These are phyloP conservation scores for Chalaropsis ovoidea DNA, from an alignment of 2,329 filamentous ascomycete species.

Conservation along the genomic window DNA sequence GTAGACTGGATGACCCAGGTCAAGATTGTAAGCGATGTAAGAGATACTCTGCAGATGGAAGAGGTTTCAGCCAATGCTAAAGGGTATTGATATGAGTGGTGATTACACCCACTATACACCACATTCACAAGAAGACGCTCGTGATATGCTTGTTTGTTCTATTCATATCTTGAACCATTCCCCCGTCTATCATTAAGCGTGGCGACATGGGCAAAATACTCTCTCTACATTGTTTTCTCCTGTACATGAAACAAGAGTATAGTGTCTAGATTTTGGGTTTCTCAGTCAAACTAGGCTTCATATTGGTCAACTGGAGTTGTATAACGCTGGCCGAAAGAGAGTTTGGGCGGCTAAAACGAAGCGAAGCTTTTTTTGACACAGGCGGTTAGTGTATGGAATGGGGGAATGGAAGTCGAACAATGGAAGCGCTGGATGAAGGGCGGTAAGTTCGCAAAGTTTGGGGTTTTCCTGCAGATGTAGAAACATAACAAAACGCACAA, in stretches of 20 bases:
- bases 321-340: constrained; percentile 16
- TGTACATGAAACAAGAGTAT: constrained; percentile 14
- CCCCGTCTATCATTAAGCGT: not conserved
- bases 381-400: constrained; percentile 18
- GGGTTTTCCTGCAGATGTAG: not conserved
- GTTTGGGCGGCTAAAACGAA: constrained; percentile 15
- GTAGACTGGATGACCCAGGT: not conserved
- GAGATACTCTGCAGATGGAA: constrained; percentile 5
- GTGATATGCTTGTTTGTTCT: not conserved
- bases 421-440: constrained; percentile 25
- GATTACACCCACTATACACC: not conserved
- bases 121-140: not conserved
- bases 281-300: constrained; percentile 8
- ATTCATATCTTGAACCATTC: not conserved
- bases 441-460: constrained; percentile 22
- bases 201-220: not conserved
- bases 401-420: constrained; percentile 22
- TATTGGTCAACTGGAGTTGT: constrained; percentile 13
- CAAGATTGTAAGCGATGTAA: not conserved
- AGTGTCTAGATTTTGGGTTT: constrained; percentile 15
- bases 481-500: not conserved
- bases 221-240: not conserved
- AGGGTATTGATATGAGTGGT: not conserved
- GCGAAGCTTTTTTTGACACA: constrained; percentile 8
- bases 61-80: constrained; percentile 4